phyloP scores from a whole-genome alignment of 129 eudicot genomes.

The Flaveria brownii region DNA sequence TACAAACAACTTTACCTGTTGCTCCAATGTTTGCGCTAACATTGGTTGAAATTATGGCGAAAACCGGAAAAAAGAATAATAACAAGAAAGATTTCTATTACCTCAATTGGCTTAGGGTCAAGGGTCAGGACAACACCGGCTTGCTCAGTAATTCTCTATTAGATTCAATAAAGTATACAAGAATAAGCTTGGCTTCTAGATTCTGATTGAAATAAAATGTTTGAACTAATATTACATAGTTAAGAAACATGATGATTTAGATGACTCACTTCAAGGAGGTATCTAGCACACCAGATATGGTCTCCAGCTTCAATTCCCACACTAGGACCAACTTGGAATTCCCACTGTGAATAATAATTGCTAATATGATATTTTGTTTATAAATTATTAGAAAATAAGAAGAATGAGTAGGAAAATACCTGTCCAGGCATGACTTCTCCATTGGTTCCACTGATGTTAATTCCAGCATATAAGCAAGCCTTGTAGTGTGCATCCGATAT shows the following conservation, averaged over 20 bases:
- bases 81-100: constrained; percentile 25
- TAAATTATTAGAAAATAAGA: neutral
- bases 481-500: constrained; percentile 97
- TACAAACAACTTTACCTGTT: constrained; percentile 4
- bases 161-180: neutral
- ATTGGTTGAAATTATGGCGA: neutral
- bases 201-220: neutral
- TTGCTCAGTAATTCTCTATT: constrained; percentile 97
- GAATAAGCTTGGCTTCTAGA: neutral
- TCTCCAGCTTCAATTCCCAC: constrained; percentile 98
- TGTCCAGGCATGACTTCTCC: constrained; percentile 99
- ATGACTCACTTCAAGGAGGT: constrained; percentile 82
- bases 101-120: constrained; percentile 97
- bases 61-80: neutral
- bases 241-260: neutral
- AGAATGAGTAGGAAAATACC: constrained; percentile 48
- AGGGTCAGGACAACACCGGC: constrained; percentile 96
- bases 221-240: neutral
- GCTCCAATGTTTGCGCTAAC: neutral
- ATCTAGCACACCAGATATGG: constrained; percentile 94
- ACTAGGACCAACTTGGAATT: constrained; percentile 98
- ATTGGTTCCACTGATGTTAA: constrained; percentile 94
- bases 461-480: constrained; percentile 98
- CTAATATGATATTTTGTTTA: neutral
- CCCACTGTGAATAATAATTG: constrained; percentile 67